Conservation (phyloP, 768 basidiomycete genomes). For the Wakefieldia striispora region DNA sequence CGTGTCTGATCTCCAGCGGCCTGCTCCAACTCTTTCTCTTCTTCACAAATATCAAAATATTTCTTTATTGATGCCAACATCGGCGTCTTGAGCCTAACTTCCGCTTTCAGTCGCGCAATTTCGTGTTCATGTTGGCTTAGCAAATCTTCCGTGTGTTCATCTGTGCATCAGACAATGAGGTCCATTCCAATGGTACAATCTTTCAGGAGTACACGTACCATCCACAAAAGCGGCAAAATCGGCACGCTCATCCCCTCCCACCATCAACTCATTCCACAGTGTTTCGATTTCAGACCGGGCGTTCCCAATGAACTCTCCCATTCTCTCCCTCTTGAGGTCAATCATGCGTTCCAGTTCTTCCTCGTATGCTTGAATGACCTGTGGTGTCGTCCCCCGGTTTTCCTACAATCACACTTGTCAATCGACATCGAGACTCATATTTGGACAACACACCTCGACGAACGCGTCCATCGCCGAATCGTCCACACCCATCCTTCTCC, state of each 20-base stretch:
- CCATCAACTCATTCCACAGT: conserved; percentile 86
- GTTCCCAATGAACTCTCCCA: conserved; percentile 80
- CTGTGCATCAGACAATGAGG: conserved; percentile 35
- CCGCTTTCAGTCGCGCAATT: conserved; percentile 76
- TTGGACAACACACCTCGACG: conserved; percentile 54
- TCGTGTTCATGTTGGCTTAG: conserved; percentile 83
- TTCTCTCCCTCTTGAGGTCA: conserved; percentile 81
- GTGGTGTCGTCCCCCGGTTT: conserved; percentile 77
- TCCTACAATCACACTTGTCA: conserved; percentile 19
- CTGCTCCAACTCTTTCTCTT: conserved; percentile 84
- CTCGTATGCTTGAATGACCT: conserved; percentile 79
- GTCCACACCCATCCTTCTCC: conserved; percentile 79
- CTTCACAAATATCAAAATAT: conserved; percentile 88
- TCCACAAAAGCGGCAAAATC: conserved; percentile 83
- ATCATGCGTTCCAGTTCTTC: conserved; percentile 89
- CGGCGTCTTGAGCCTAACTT: conserved; percentile 73
- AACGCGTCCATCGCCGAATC: conserved; percentile 89
- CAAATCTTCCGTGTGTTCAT: conserved; percentile 88
- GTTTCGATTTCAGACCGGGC: conserved; percentile 77
- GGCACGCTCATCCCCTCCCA: conserved; percentile 76
- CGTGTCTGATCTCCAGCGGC: conserved; percentile 80
- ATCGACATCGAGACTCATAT: neutral
- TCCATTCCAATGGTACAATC: neutral
- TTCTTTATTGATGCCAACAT: conserved; percentile 75
- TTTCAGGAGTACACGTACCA: conserved; percentile 45